A percentile compares a stretch with the other conserved stretches of the same genome.
These are phyloP conservation scores for Salvia splendens DNA, from an alignment of 257 asterid species.

Conservation along the genomic window DNA sequence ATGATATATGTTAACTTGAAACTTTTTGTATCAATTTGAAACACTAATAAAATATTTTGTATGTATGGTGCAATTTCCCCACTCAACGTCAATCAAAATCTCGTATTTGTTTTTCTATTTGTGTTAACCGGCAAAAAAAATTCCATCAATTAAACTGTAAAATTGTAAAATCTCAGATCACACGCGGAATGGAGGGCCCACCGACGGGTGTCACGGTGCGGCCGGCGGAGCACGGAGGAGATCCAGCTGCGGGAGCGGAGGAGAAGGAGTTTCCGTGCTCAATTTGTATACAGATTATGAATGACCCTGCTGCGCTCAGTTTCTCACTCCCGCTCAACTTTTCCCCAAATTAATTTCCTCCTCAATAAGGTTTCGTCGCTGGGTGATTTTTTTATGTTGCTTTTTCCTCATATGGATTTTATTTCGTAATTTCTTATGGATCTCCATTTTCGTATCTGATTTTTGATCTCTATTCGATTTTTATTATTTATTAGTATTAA, in stretches of 20 bases:
- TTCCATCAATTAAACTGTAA: neutral
- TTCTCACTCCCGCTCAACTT: constrained; percentile 65
- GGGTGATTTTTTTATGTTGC: neutral
- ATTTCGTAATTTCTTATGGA: too few species aligned
- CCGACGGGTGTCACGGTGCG: constrained; percentile 37
- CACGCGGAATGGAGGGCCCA: constrained; percentile 42
- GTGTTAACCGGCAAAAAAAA: too few species aligned
- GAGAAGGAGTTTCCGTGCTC: constrained; percentile 72
- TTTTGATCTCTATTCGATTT: neutral
- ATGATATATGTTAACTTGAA: too few species aligned
- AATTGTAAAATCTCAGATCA: constrained; percentile 5
- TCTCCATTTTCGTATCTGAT: neutral
- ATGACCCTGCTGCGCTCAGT: constrained; percentile 75
- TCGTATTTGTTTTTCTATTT: too few species aligned
- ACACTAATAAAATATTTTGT: too few species aligned
- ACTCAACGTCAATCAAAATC: too few species aligned
- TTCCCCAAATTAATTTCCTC: constrained; percentile 65
- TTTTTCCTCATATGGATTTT: neutral
- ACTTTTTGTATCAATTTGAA: too few species aligned
- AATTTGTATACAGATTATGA: constrained; percentile 76
- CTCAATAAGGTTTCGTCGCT: constrained; percentile 61
- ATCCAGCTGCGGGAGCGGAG: constrained; percentile 33
- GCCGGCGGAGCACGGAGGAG: constrained; percentile 33
- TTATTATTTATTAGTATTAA: neutral
- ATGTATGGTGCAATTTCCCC: too few species aligned